These are phyloP conservation scores for Blastocystis sp. DNA, from an alignment of 352 stramenopile genomes.

Conservation along the genomic window DNA sequence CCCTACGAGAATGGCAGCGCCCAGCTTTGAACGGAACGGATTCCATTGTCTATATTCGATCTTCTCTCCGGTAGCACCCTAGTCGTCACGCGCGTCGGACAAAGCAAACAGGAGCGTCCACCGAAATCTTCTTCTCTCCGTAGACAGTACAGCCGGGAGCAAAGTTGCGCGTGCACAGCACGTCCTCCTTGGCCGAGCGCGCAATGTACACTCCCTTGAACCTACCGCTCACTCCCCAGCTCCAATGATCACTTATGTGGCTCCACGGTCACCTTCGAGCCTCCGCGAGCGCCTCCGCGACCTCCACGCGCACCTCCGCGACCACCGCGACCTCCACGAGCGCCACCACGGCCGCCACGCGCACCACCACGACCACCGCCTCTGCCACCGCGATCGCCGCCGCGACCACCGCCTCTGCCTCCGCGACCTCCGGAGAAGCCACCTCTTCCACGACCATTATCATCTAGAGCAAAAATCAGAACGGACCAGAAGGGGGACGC, in stretches of 20 bases:
- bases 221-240: slow-evolving; percentile 74
- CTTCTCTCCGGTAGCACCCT: slow-evolving; percentile 88
- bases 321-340: slow-evolving; percentile 78
- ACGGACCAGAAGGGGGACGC: neutral
- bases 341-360: slow-evolving; percentile 73
- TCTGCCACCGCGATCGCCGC: slow-evolving; percentile 73
- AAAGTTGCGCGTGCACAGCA: slow-evolving; percentile 96
- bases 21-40: slow-evolving; percentile 98
- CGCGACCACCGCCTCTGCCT: slow-evolving; percentile 74
- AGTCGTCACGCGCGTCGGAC: slow-evolving; percentile 73
- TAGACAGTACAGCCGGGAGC: slow-evolving; percentile 97
- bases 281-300: slow-evolving; percentile 80
- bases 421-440: slow-evolving; percentile 62
- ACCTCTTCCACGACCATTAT: slow-evolving; percentile 76
- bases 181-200: slow-evolving; percentile 94
- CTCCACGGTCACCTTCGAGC: slow-evolving; percentile 94
- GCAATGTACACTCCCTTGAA: slow-evolving; percentile 98
- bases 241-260: slow-evolving; percentile 82
- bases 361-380: slow-evolving; percentile 74
- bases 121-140: slow-evolving; percentile 97
- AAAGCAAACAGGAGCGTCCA: slow-evolving; percentile 81
- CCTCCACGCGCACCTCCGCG: slow-evolving; percentile 80
- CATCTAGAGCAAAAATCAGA: slow-evolving; percentile 74
- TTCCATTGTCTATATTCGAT: slow-evolving; percentile 99
- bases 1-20: slow-evolving; percentile 90